Evolutionary conservation across 768 basidiomycete species (phyloP).

Genomic region (Sporobolomyces roseus): DNA sequence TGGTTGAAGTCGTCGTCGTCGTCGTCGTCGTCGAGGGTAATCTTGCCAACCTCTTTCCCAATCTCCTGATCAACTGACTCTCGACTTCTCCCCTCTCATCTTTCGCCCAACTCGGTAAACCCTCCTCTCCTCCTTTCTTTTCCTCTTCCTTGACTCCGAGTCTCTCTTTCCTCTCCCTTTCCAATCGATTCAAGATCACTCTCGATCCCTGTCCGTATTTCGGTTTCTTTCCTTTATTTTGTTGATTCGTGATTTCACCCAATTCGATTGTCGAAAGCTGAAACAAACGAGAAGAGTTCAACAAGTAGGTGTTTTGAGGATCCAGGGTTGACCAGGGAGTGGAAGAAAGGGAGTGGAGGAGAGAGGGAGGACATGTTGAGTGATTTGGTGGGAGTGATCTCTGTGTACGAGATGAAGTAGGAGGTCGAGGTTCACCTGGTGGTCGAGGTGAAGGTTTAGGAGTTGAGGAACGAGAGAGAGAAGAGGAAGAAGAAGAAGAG

Average conservation of each 20-base stretch:
- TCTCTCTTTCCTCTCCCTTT: not conserved
- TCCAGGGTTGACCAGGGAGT: no score
- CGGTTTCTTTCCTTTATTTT: no score
- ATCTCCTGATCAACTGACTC: no score
- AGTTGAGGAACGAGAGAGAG: not conserved
- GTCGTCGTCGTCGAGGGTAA: not conserved
- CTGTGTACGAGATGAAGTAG: not conserved
- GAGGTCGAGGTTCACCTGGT: not conserved
- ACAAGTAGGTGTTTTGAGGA: not conserved
- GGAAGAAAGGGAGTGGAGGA: no score
- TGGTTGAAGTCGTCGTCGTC: not conserved
- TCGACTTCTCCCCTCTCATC: not conserved
- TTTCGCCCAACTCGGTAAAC: slow-evolving; percentile 4
- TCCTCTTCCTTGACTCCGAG: not conserved
- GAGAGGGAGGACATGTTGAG: no score
- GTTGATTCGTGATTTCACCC: no score
- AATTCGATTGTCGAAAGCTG: not conserved
- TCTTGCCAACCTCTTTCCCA: not conserved
- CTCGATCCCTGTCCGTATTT: not conserved
- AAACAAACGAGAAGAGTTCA: slow-evolving; percentile 4
- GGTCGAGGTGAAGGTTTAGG: not conserved
- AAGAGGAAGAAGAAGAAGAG: not conserved
- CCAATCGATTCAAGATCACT: not conserved
- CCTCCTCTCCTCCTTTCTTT: not conserved
- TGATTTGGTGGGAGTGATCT: no score